Evolutionary conservation across 2,329 filamentous ascomycete species (phyloP).

Genomic region (Fusarium sp.): DNA sequence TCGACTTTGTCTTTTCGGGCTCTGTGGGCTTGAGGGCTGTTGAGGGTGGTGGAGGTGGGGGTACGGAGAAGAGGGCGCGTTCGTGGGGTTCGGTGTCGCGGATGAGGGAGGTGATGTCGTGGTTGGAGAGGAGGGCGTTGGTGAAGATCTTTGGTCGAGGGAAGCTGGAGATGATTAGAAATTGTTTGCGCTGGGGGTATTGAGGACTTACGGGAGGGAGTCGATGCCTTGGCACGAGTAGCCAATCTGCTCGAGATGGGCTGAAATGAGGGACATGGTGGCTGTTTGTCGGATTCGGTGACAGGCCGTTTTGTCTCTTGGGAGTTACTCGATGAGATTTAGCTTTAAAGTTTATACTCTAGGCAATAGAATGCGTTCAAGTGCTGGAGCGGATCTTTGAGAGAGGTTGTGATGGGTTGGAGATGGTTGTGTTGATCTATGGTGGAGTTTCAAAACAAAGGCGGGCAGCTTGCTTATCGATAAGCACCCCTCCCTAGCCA

Average conservation of each 20-base stretch:
- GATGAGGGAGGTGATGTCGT: constrained; percentile 95
- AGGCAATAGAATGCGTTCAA: not conserved
- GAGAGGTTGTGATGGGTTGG: not conserved
- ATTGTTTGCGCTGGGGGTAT: not conserved
- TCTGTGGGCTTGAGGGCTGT: constrained; percentile 52
- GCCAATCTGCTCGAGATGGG: constrained; percentile 81
- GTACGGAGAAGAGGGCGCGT: constrained; percentile 92
- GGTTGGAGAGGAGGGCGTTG: constrained; percentile 86
- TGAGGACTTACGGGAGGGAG: constrained; percentile 72
- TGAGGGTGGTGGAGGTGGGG: constrained; percentile 71
- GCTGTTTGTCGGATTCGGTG: not conserved
- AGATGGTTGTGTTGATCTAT: constrained; percentile 18
- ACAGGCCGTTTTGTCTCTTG: not conserved
- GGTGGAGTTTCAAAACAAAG: constrained; percentile 36
- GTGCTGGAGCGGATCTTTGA: not conserved
- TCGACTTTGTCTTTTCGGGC: constrained; percentile 51
- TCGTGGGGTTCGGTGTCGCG: constrained; percentile 96
- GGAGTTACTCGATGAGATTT: not conserved
- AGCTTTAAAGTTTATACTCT: not conserved
- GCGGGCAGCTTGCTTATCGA: constrained; percentile 34
- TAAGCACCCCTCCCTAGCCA: constrained; percentile 15
- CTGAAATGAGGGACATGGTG: constrained; percentile 75
- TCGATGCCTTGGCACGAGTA: constrained; percentile 82
- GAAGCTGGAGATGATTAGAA: constrained; percentile 69
- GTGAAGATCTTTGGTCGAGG: constrained; percentile 94